Evolutionary conservation across 257 asterid genomes (phyloP).

Genomic region (Lavandula angustifolia): DNA sequence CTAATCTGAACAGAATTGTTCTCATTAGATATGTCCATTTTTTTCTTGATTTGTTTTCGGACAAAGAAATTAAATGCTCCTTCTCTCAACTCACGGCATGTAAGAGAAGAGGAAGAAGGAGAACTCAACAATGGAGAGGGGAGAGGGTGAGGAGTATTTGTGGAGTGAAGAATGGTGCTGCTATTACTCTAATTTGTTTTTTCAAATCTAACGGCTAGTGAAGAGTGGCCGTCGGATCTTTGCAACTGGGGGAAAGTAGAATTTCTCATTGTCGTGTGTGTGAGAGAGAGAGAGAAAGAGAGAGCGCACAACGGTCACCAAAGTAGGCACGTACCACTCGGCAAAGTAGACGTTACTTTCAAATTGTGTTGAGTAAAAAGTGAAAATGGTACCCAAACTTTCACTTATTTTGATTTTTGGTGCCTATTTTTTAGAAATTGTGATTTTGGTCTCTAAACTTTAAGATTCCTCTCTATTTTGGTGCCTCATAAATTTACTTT

Average conservation of each 20-base stretch:
- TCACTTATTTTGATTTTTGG: no score
- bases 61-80: constrained; percentile 21
- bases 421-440: no score
- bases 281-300: constrained; percentile 20
- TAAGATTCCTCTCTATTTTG: no score
- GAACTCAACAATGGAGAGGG: constrained; percentile 27
- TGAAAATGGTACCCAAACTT: no score
- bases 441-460: no score
- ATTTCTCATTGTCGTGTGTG: constrained; percentile 18
- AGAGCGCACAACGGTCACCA: constrained; percentile 64
- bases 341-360: constrained; percentile 55
- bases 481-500: no score
- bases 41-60: constrained; percentile 9
- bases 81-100: constrained; percentile 19
- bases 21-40: constrained; percentile 57
- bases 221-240: constrained; percentile 49
- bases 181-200: constrained; percentile 23
- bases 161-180: constrained; percentile 22
- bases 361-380: constrained; percentile 33
- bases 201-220: constrained; percentile 95
- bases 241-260: constrained; percentile 30
- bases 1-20: constrained; percentile 49
- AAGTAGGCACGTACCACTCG: constrained; percentile 49
- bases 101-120: constrained; percentile 12
- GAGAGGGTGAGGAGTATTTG: constrained; percentile 46